Conservation (phyloP, 2,329 filamentous ascomycete genomes). For the Aureobasidium leucospermi region DNA sequence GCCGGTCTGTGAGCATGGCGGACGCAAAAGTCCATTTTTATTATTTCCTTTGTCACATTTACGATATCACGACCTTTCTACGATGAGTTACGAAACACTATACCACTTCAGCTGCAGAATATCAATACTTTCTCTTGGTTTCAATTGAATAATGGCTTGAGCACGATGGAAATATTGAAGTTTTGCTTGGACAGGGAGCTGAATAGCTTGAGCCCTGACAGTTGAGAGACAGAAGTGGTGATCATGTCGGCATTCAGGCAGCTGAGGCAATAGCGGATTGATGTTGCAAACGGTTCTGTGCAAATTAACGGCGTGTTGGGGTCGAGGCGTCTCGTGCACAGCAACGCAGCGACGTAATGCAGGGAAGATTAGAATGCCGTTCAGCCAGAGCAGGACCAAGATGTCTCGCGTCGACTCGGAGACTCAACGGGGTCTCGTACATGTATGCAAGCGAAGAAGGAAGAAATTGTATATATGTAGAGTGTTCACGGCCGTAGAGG, state of each 20-base stretch:
- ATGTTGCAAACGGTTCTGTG: neutral
- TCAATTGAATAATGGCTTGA: neutral
- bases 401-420: neutral
- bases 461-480: neutral
- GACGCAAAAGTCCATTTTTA: neutral
- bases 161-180: neutral
- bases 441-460: neutral
- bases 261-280: neutral
- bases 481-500: neutral
- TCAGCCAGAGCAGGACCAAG: neutral
- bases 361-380: too few relatives aligned
- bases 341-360: neutral
- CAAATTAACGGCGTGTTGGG: neutral
- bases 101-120: neutral
- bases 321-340: neutral
- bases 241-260: neutral
- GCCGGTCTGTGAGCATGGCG: slow-evolving; percentile 4
- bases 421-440: neutral
- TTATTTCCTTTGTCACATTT: neutral
- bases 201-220: neutral
- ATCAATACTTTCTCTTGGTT: neutral
- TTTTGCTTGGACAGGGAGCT: neutral
- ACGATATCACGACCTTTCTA: neutral
- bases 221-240: neutral
- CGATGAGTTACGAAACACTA: neutral